Evolutionary conservation across 2,329 filamentous ascomycete genomes (phyloP), one percentile per base, ranked within the genome.

Genomic region (Colletotrichum sp.): DNA sequence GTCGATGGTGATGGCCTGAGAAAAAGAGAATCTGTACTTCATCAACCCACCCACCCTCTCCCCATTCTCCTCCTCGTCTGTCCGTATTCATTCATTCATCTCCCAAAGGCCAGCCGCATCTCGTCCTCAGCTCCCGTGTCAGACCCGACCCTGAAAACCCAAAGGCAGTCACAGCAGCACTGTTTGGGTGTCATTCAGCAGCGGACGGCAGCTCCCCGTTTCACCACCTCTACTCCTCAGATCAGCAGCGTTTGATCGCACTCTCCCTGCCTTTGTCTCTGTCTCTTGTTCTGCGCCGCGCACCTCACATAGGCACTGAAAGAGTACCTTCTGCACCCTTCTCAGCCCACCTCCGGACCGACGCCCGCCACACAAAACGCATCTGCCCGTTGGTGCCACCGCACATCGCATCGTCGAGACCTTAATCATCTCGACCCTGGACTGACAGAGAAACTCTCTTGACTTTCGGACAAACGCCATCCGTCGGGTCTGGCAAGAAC

Each of bases 111-210:
- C 48, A 26, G 15, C 69, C 32, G 60, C 69, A 48, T 60, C 52
- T 55, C 36, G 28, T 55, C 65, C 34, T 48, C 16, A 21, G 21
- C 34, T 24, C 12, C 67, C 24, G 30, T 21, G 24, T 60, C 67
- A 60, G 36, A 69, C 65, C 18, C 58, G 21, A 63, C 30, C 34
- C 26, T 18, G 57, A 24, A 48, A 48, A 52, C 26, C 32, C 57
- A 63, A 63, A 63, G 15, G 9, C 63, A 21, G 57, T 13, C 70
- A 75, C 73, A 65, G 64, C 73, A 75, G n/a, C 34, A 26, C 24
- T 72, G 69, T 75, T 75, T 73, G 73, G 70, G 73, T 76, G 74
- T 69, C 74, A 65, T 52, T 74, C 38, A 76, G 26, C 65, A 65
- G 64, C 74, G 43, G 64, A 60, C 72, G 32, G 58, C 65, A 65